Base-by-base conservation (phyloP, 495 filamentous ascomycete species). In the Talaromyces nanjingensis region DNA sequence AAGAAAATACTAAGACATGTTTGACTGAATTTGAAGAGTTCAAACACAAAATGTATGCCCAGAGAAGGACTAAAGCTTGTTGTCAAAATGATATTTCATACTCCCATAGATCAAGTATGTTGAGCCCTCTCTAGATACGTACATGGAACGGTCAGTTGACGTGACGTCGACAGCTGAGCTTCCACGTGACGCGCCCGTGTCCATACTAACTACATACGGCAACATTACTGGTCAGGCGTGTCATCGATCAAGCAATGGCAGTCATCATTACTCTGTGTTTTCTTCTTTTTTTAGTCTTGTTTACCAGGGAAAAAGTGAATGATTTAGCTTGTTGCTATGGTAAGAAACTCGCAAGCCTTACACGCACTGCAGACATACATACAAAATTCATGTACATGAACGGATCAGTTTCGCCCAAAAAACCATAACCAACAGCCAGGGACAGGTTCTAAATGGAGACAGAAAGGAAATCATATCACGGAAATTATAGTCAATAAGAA, bases 361-460 rank as follows among this genome's bases (percentile, higher is more conserved):
- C 45, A 49, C 45, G n/a, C 45, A 20, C 45, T 20, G 20, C 45
- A 49, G 45, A 22, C 45, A 49, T 59, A 59, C 56, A 59, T 22
- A 59, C 56, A 59, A 59, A 59, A 59, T 33, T 25, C 56, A 59
- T 37, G n/a, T 37, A 37, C 18, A 59, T 59, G 56, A 59, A 59
- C 56, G 25, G 11, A 59, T 37, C 56, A 59, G 27, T 59, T n/a
- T 59, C 56, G 56, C 29, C 56, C 29, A 12, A 29, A 56, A 55
- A 59, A 59, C n/a, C 27, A 27, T 22, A 57, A 57, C 27, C 54
- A 54, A 18, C n/a, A 34, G n/a, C 55, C 29, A 33, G 7, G 29
- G 29, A 33, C 22, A 55, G 56, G 31, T 34, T 59, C 56, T 59
- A 59, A 37, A 37, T 33, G 5, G n/a, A 59, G 24, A 59, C 12